These are phyloP conservation scores for Tricholoma hemisulphureum DNA, from an alignment of 768 basidiomycete species.

Conservation along the genomic window DNA sequence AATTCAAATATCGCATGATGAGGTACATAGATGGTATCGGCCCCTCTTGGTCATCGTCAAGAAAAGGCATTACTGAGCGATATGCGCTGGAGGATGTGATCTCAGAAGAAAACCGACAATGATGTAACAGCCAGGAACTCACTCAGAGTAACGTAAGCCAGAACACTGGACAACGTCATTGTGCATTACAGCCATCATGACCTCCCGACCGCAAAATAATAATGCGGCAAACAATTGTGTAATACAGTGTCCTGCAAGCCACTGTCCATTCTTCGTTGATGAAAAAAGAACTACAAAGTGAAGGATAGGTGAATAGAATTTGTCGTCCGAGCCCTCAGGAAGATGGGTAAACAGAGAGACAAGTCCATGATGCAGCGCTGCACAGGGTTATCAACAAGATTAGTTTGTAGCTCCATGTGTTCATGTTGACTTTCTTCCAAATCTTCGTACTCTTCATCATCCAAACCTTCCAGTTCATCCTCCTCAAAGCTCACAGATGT, in stretches of 20 bases:
- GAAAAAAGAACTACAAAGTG: neutral
- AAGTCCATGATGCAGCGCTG: neutral
- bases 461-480: neutral
- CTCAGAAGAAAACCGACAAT: neutral
- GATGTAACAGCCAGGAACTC: neutral
- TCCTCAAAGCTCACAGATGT: neutral
- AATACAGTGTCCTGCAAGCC: neutral
- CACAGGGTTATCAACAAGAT: neutral
- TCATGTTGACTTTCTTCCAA: neutral
- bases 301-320: neutral
- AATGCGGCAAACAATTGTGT: neutral
- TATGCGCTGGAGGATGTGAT: neutral
- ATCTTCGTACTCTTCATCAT: neutral
- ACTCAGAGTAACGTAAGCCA: neutral
- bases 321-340: neutral
- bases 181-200: slow-evolving; percentile 1
- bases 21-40: neutral
- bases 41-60: slow-evolving; percentile 12
- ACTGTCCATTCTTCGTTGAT: neutral
- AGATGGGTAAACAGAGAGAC: neutral
- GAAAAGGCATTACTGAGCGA: slow-evolving; percentile 14
- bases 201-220: neutral
- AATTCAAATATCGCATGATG: neutral
- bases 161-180: neutral
- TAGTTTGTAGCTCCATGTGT: neutral